These are phyloP conservation scores for Penicillium sp. DNA, from an alignment of 2,329 filamentous ascomycete genomes.

Conservation along the genomic window DNA sequence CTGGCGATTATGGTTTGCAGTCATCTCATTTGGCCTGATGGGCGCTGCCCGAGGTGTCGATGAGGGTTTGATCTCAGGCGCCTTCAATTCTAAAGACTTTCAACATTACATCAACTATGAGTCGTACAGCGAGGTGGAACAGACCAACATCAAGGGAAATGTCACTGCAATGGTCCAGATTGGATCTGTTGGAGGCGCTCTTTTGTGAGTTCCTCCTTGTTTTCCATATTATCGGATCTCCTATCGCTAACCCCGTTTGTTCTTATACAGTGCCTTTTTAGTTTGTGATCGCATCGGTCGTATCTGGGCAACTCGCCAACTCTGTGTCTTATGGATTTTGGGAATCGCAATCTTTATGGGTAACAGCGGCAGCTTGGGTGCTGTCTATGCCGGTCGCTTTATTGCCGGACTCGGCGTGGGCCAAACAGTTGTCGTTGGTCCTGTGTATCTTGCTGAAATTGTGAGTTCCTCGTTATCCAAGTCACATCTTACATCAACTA, in stretches of 20 bases:
- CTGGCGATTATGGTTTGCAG: constrained; percentile 69
- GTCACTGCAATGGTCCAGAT: constrained; percentile 76
- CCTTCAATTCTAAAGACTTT: constrained; percentile 60
- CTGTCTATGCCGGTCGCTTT: constrained; percentile 39
- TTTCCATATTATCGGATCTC: neutral
- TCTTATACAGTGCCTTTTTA: constrained; percentile 38
- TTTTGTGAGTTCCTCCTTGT: constrained; percentile 41
- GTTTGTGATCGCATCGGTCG: constrained; percentile 43
- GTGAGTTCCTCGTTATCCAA: constrained; percentile 20
- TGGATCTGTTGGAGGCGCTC: constrained; percentile 62
- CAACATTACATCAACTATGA: constrained; percentile 51
- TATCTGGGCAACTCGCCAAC: constrained; percentile 35
- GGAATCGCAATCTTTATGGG: constrained; percentile 40
- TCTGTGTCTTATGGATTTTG: constrained; percentile 37
- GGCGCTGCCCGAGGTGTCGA: constrained; percentile 71
- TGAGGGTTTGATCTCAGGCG: constrained; percentile 67
- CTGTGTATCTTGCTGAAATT: constrained; percentile 65
- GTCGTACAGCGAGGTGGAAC: constrained; percentile 44
- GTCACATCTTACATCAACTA: neutral
- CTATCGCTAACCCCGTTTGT: neutral
- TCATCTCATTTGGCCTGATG: constrained; percentile 64
- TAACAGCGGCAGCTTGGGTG: constrained; percentile 30
- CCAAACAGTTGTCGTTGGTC: constrained; percentile 42
- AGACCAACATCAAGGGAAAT: constrained; percentile 64
- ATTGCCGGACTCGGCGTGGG: constrained; percentile 39